These are phyloP conservation scores for Pulveroboletus ravenelii DNA, from an alignment of 768 basidiomycete species.

Conservation along the genomic window DNA sequence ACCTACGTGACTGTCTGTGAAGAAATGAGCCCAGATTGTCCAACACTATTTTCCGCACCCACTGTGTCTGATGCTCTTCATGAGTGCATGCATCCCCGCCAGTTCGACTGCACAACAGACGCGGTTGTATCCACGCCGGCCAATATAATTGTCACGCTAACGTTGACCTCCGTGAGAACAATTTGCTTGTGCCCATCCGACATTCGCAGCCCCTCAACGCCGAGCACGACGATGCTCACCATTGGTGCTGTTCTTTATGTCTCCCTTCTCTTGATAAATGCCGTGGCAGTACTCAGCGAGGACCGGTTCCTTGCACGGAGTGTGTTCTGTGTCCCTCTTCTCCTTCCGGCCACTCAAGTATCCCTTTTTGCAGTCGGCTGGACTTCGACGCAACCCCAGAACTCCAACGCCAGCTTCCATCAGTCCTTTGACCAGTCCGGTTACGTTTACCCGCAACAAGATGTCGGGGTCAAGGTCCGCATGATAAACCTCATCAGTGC, in stretches of 20 bases:
- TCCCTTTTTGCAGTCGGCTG: conserved; percentile 67
- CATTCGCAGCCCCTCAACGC: no score
- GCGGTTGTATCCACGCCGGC: conserved; percentile 14
- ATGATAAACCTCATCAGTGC: conserved; percentile 91
- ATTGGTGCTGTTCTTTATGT: conserved; percentile 82
- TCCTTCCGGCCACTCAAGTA: conserved; percentile 13
- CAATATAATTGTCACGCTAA: conserved; percentile 13
- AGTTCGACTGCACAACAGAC: conserved; percentile 9
- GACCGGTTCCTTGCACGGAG: conserved; percentile 93
- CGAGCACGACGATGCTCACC: conserved; percentile 42
- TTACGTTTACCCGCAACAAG: conserved; percentile 49
- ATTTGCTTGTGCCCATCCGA: background rate
- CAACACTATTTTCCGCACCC: conserved; percentile 1
- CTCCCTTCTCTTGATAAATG: conserved; percentile 83
- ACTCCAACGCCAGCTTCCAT: conserved; percentile 52
- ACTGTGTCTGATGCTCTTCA: conserved; percentile 25
- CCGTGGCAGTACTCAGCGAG: conserved; percentile 92
- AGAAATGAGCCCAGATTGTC: background rate
- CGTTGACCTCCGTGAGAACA: background rate
- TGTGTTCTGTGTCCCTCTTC: conserved; percentile 37
- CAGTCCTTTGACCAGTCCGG: conserved; percentile 65
- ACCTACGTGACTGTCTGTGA: conserved; percentile 12
- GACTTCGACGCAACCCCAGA: conserved; percentile 65
- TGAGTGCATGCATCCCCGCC: conserved; percentile 30
- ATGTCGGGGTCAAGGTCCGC: conserved; percentile 76